These are phyloP conservation scores for Orbilia ellipsospora DNA, from an alignment of 2,329 filamentous ascomycete species.

Conservation along the genomic window DNA sequence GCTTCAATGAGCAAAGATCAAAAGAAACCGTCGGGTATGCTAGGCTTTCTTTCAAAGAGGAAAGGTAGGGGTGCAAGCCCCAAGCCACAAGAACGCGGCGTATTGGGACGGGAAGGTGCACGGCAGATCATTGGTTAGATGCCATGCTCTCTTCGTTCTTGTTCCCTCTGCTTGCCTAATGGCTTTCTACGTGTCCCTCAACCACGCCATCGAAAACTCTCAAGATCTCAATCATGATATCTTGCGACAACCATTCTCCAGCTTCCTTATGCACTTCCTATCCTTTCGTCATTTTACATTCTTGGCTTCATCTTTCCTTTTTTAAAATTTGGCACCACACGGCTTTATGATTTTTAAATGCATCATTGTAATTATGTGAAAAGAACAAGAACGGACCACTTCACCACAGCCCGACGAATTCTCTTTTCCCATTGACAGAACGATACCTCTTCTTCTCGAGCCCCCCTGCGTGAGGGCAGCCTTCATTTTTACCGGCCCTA, in stretches of 20 bases:
- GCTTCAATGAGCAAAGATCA: conserved; percentile 61
- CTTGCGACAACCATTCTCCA: conserved; percentile 28
- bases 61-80: conserved; percentile 91
- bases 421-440: conserved; percentile 6
- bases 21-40: conserved; percentile 81
- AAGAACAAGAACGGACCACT: conserved; percentile 27
- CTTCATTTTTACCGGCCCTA: conserved; percentile 30
- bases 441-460: conserved; percentile 18
- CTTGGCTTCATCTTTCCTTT: conserved; percentile 43
- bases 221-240: conserved; percentile 22
- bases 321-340: conserved; percentile 17
- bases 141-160: conserved; percentile 33
- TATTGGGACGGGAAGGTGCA: conserved; percentile 93
- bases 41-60: conserved; percentile 88
- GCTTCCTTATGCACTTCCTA: too few species aligned
- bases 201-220: conserved; percentile 10
- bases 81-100: conserved; percentile 91
- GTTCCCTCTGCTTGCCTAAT: conserved; percentile 47
- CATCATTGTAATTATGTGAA: conserved; percentile 54
- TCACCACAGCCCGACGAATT: conserved; percentile 26
- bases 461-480: conserved; percentile 14
- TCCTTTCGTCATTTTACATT: conserved; percentile 2
- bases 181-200: conserved; percentile 29
- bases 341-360: conserved; percentile 54
- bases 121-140: conserved; percentile 78